Conservation (phyloP, 768 basidiomycete genomes). For the Termitomyces sp. region DNA sequence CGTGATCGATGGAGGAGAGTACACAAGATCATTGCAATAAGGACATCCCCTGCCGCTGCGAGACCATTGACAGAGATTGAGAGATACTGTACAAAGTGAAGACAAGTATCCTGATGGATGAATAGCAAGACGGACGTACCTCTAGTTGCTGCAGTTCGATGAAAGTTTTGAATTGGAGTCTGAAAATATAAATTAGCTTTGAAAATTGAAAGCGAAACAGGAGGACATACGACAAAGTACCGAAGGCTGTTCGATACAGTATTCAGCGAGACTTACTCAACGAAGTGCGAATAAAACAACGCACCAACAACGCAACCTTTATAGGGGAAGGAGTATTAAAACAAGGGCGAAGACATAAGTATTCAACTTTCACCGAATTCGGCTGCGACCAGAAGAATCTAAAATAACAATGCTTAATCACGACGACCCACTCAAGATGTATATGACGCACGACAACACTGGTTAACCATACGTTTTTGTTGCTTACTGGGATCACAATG, state of each 20-base stretch:
- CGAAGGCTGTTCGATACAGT: slow-evolving; percentile 22
- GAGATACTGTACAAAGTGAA: slow-evolving; percentile 21
- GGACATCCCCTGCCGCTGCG: slow-evolving; percentile 38
- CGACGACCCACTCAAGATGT: background rate
- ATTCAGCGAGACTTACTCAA: background rate
- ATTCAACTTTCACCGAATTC: slow-evolving; percentile 29
- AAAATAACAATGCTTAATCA: background rate
- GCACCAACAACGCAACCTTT: slow-evolving; percentile 26
- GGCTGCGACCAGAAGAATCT: slow-evolving; percentile 27
- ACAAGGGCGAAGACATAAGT: background rate
- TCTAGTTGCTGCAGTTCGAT: slow-evolving; percentile 29
- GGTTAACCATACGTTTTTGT: slow-evolving; percentile 28
- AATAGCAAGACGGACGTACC: slow-evolving; percentile 12
- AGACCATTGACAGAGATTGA: slow-evolving; percentile 39
- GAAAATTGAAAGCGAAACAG: background rate
- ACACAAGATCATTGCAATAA: slow-evolving; percentile 39
- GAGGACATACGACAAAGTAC: slow-evolving; percentile 26
- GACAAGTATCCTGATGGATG: background rate
- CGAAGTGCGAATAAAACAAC: slow-evolving; percentile 1
- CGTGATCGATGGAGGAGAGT: slow-evolving; percentile 35
- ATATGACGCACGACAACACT: slow-evolving; percentile 25
- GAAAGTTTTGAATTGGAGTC: slow-evolving; percentile 28
- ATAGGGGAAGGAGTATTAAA: background rate
- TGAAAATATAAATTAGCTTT: slow-evolving; percentile 7
- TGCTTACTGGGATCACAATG: slow-evolving; percentile 31